Conservation (phyloP, 139 green algal genomes). For the Chlorella vulgaris region DNA sequence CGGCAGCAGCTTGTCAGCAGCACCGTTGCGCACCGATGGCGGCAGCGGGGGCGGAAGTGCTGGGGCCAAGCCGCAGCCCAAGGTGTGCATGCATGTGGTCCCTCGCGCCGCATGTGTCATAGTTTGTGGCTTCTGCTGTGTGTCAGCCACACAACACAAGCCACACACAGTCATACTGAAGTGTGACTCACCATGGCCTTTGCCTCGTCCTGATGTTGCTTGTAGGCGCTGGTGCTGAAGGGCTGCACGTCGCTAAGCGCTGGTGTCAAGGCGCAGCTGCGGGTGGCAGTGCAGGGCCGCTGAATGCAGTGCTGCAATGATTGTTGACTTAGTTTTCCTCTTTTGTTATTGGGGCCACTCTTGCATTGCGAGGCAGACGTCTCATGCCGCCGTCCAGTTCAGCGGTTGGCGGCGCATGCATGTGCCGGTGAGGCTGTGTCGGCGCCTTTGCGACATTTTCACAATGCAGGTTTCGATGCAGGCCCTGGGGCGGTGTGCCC, state of each 20-base stretch:
- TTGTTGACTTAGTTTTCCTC: neutral
- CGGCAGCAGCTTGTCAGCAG: neutral
- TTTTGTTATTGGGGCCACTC: neutral
- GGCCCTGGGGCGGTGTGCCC: neutral
- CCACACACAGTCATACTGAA: too few relatives aligned
- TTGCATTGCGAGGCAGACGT: too few relatives aligned
- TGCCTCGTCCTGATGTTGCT: neutral
- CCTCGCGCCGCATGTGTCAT: too few relatives aligned
- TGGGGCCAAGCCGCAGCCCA: neutral
- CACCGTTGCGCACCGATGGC: neutral
- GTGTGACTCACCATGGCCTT: too few relatives aligned
- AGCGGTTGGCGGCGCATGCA: too few relatives aligned
- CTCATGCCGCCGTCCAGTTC: too few relatives aligned
- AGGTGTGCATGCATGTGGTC: too few relatives aligned
- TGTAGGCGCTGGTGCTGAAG: constrained; percentile 8
- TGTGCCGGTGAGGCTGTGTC: too few relatives aligned
- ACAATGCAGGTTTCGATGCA: neutral
- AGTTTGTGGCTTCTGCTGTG: neutral
- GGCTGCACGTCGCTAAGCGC: constrained; percentile 1
- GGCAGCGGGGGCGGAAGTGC: neutral
- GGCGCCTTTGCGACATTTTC: too few relatives aligned
- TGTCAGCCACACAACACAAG: neutral
- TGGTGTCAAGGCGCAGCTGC: neutral
- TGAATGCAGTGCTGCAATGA: too few relatives aligned
- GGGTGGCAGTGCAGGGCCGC: neutral